phyloP scores from a whole-genome alignment of 1,284 basidiomycete species.

The Puccinia novopanici region DNA sequence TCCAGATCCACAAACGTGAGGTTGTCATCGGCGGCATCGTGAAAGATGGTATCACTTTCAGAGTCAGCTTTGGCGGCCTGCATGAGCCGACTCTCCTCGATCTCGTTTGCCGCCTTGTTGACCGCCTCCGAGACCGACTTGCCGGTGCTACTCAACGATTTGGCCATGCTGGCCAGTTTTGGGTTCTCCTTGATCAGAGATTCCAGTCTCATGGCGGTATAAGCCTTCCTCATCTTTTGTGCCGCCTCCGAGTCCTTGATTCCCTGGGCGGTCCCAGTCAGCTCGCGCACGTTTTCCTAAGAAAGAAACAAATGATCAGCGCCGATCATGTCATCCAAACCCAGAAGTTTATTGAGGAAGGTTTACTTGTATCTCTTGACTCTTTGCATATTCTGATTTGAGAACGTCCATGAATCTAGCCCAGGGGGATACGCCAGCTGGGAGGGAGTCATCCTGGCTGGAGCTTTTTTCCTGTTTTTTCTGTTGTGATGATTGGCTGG shows the following conservation, averaged over 20 bases:
- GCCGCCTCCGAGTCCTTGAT: slow-evolving; percentile 50
- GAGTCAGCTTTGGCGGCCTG: slow-evolving; percentile 67
- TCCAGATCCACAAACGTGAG: slow-evolving; percentile 46
- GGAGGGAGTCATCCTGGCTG: slow-evolving; percentile 34
- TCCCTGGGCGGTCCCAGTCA: slow-evolving; percentile 49
- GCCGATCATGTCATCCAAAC: not conserved
- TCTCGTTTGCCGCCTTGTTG: slow-evolving; percentile 78
- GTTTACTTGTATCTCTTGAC: slow-evolving; percentile 48
- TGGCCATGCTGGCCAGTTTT: slow-evolving; percentile 80
- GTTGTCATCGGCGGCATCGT: slow-evolving; percentile 40
- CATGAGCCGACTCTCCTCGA: slow-evolving; percentile 92
- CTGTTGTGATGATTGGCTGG: slow-evolving; percentile 26
- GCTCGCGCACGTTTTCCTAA: slow-evolving; percentile 48
- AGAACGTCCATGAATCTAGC: slow-evolving; percentile 51
- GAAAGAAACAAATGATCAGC: not conserved
- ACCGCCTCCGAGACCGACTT: slow-evolving; percentile 93
- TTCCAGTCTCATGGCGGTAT: slow-evolving; percentile 66
- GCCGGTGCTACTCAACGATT: slow-evolving; percentile 83
- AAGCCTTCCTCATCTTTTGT: slow-evolving; percentile 44
- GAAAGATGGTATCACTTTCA: slow-evolving; percentile 35
- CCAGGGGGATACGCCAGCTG: slow-evolving; percentile 45
- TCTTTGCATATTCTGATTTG: slow-evolving; percentile 49
- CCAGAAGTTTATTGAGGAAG: not conserved
- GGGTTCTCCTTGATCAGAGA: slow-evolving; percentile 98
- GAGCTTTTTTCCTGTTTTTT: slow-evolving; percentile 23